Base-by-base conservation (phyloP, 805 yeast genomes). In the Teunomyces atbi region DNA sequence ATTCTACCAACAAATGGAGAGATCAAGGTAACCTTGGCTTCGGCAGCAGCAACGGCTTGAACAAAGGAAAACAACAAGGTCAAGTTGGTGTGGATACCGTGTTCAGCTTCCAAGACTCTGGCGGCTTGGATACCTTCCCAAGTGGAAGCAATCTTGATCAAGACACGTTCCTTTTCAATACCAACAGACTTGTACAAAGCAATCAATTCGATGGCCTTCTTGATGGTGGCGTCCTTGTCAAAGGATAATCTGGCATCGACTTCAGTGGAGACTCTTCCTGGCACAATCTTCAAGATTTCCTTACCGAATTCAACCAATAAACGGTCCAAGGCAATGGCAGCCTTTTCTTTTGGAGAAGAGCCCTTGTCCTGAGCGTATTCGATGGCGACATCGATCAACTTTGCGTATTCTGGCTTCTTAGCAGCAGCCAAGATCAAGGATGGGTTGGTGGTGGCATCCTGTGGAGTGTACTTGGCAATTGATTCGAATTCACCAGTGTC, bases 91-190 rank as follows among this genome's bases (percentile, higher is more conserved):
- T 94, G 98, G 61, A 94, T 82, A 44, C 83, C 90, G 78, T 94
- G 79, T 73, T 94, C 83, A 56, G 84, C 71, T 79, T 94, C 99
- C 69, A 94, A 81, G 70, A 88, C 96, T 69, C 84, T 82, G 48
- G 99, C 99, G 59, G 99, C 99, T 74, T 89, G 96, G 70, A 94
- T 94, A 79, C 99, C 99, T 77, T 94, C 99, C 88, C 91, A 94
- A 55, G 99, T 94, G 50, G 98, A 86, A 52, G 99, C 99, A 57
- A 94, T 82, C 82, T 94, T 94, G 76, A 94, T 94, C 66, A 92
- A 81, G 53, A 94, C 81, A 71, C 98, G 82, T 55, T 91, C 96
- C 78, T 89, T 90, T 54, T 73, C 64, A 62, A 94, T 86, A 58
- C 98, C 98, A 61, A 79, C 78, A 49, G 82, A 76, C 76, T 89